Conservation (phyloP, 805 yeast genomes). For the Vanderwaltozyma verrucispora region DNA sequence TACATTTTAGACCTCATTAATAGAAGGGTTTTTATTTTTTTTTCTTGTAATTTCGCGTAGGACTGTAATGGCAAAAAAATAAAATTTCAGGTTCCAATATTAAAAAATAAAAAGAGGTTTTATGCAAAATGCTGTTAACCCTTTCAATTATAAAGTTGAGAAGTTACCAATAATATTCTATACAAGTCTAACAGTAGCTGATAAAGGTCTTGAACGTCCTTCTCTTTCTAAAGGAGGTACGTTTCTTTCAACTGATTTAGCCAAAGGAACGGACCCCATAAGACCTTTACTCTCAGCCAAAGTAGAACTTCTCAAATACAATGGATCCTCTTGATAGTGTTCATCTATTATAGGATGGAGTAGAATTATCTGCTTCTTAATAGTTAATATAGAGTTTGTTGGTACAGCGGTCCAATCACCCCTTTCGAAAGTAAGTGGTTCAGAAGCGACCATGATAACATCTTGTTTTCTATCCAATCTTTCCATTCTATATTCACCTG, state of each 20-base stretch:
- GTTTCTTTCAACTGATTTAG: conserved; percentile 38
- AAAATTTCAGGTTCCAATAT: no score
- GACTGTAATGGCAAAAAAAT: no score
- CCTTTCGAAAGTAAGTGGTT: conserved; percentile 91
- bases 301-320: conserved; percentile 58
- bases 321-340: conserved; percentile 65
- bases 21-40: no score
- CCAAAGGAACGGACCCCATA: conserved; percentile 80
- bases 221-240: conserved; percentile 77
- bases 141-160: no score
- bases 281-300: conserved; percentile 88
- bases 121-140: no score
- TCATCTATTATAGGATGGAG: conserved; percentile 89
- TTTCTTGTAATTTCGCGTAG: no score
- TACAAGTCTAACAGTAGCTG: conserved; percentile 6
- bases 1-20: no score
- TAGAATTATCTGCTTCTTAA: conserved; percentile 75
- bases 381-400: conserved; percentile 75
- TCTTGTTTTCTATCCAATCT: conserved; percentile 86
- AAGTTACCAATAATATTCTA: not conserved
- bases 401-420: conserved; percentile 98
- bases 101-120: no score
- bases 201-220: conserved; percentile 39
- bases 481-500: conserved; percentile 92
- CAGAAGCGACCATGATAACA: conserved; percentile 94